Base-by-base conservation (phyloP, 1,284 basidiomycete genomes). In the Boletus sp. region DNA sequence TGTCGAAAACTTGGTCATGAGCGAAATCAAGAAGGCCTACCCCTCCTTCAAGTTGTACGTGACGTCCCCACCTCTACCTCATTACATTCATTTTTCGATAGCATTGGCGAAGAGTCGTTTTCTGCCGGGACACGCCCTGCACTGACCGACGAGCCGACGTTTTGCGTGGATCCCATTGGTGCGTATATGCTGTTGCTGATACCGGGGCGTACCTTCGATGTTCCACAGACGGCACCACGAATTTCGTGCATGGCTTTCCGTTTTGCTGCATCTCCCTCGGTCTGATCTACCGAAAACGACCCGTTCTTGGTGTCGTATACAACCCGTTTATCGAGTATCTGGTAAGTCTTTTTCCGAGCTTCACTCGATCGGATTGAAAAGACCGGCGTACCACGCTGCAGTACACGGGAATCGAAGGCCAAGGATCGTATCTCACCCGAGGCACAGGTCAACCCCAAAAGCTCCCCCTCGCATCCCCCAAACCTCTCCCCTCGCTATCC, bases 181-280 rank as follows among this genome's bases (percentile, higher is more conserved):
- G 48, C 40, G 71, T 60, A 30, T 85, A 59, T 31, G 35, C 30
- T 21, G 17, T 17, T n/a, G 43, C 31, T 52, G 47, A 23, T 9
- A n/a, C 21, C 11, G 10, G 5, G 37, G 33, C 33, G 23, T 38
- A 10, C 11, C 10, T 21, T 23, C 10, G 3, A 55, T 52, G 47
- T 4, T 27, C n/a, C n/a, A 25, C 52, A 90, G 92, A 94, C 72
- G 93, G 93, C 13, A 98, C 95, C 2, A 97, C 95, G 56, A 98
- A 98, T 78, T 98, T 98, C 70, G 87, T 98, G 33, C 89, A 96
- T 67, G 91, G 90, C 28, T 96, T 96, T 74, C 95, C 95, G 4
- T 92, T 90, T 74, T 91, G 88, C 25, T 94, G 92, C 75, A 92
- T 97, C 70, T 97, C 94, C 23, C 87, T 99, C 60, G 97, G 95